Evolutionary conservation across 208 protist genomes (phyloP).

Genomic region (Acanthamoeba pearcei): DNA sequence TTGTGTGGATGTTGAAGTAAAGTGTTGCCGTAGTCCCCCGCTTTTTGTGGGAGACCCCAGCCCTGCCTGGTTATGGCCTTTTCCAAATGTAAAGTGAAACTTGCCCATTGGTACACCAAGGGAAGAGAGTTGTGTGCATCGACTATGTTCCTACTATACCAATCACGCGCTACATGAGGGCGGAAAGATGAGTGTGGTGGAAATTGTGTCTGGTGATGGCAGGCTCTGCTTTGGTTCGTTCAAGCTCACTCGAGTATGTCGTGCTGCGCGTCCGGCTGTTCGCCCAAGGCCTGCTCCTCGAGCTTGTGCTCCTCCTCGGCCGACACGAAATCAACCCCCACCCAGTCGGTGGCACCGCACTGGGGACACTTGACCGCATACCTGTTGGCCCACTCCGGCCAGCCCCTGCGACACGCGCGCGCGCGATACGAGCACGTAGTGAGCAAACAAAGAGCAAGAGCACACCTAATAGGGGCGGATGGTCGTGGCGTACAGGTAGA

Average conservation of each 20-base stretch:
- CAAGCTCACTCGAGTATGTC: neutral
- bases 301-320: conserved; percentile 11
- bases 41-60: too few species aligned
- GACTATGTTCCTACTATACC: too few species aligned
- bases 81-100: too few species aligned
- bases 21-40: too few species aligned
- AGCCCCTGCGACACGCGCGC: neutral
- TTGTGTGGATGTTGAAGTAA: too few species aligned
- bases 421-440: neutral
- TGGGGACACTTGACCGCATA: neutral
- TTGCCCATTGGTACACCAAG: too few species aligned
- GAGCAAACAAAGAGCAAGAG: neutral
- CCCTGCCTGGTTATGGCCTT: too few species aligned
- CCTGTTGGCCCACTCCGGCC: conserved; percentile 31
- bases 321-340: neutral
- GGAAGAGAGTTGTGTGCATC: too few species aligned
- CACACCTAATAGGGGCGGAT: neutral
- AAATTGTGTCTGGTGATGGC: too few species aligned
- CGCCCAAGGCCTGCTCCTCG: conserved; percentile 4
- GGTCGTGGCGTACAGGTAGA: conserved; percentile 14
- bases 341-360: conserved; percentile 40
- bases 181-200: too few species aligned
- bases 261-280: neutral
- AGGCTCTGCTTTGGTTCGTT: neutral
- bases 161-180: too few species aligned